Percentiles rank a stretch among this genome's conserved stretches.
phyloP scores from a whole-genome alignment of 2,329 filamentous ascomycete genomes.

The Fonsecaea pugnacius region DNA sequence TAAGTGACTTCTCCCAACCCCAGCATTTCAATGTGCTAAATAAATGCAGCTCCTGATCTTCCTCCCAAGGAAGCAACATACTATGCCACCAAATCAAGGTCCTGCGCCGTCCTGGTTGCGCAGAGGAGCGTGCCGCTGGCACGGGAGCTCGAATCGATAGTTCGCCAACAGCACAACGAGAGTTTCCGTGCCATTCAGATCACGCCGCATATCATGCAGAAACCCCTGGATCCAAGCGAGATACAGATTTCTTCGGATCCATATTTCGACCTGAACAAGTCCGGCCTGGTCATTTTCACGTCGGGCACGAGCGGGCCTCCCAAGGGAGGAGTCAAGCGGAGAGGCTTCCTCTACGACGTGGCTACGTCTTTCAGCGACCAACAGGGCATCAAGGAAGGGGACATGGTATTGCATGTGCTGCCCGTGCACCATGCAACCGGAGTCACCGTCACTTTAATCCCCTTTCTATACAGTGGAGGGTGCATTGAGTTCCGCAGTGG shows the following conservation, averaged over 20 bases:
- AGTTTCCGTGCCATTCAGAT: constrained; percentile 31
- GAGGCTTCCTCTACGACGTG: constrained; percentile 32
- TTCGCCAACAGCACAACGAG: constrained; percentile 6
- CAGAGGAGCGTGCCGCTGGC: constrained; percentile 16
- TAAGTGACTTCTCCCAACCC: constrained; percentile 9
- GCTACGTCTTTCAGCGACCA: constrained; percentile 33
- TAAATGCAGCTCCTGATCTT: constrained; percentile 26
- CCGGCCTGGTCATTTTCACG: constrained; percentile 63
- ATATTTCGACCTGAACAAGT: constrained; percentile 38
- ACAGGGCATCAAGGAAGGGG: constrained; percentile 38
- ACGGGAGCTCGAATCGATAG: constrained; percentile 16
- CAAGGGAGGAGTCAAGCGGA: constrained; percentile 59
- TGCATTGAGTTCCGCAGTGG: constrained; percentile 49
- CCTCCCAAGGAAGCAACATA: constrained; percentile 41
- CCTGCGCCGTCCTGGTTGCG: constrained; percentile 23
- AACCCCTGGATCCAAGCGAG: constrained; percentile 27
- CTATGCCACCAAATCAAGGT: constrained; percentile 34
- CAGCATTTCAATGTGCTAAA: neutral
- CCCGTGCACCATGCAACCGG: constrained; percentile 41
- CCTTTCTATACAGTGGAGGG: constrained; percentile 44
- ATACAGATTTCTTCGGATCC: constrained; percentile 38
- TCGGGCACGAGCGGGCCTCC: constrained; percentile 62
- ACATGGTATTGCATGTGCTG: constrained; percentile 44
- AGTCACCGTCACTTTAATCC: constrained; percentile 39
- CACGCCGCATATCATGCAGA: constrained; percentile 34